A percentile compares a stretch with the other conserved stretches of the same genome.
Conservation (phyloP, 306 rosid species). For the Spatholobus suberectus region DNA sequence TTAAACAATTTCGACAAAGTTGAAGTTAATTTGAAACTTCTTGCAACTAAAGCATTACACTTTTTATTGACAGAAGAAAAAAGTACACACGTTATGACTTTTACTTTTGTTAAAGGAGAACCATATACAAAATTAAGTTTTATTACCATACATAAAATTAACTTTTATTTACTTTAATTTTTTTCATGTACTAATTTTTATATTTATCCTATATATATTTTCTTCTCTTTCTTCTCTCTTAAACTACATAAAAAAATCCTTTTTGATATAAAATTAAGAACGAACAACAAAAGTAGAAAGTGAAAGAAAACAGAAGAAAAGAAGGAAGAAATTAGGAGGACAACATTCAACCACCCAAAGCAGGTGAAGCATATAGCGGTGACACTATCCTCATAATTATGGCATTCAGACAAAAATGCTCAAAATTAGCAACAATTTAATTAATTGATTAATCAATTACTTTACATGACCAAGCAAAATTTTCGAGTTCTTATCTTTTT, state of each 20-base stretch:
- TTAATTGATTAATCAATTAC: neutral
- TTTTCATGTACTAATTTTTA: neutral
- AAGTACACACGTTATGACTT: neutral
- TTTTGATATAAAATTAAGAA: neutral
- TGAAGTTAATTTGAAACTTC: neutral
- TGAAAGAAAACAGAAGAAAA: neutral
- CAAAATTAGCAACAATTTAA: neutral
- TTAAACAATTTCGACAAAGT: neutral
- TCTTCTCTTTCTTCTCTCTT: neutral
- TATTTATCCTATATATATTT: neutral
- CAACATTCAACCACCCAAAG: slow-evolving; percentile 25
- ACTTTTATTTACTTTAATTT: too few species aligned
- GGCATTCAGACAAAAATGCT: neutral
- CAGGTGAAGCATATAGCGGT: slow-evolving; percentile 34
- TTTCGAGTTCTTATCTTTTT: neutral
- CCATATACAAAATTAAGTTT: neutral
- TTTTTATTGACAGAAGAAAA: neutral
- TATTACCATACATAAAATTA: too few species aligned
- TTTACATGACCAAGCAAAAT: neutral
- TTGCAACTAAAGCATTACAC: neutral
- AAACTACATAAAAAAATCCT: neutral
- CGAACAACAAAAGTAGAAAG: neutral
- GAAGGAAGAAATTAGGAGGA: neutral
- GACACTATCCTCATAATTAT: neutral
- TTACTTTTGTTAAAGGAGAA: neutral